Conservation (phyloP, 306 rosid genomes). For the Corylus avellana region DNA sequence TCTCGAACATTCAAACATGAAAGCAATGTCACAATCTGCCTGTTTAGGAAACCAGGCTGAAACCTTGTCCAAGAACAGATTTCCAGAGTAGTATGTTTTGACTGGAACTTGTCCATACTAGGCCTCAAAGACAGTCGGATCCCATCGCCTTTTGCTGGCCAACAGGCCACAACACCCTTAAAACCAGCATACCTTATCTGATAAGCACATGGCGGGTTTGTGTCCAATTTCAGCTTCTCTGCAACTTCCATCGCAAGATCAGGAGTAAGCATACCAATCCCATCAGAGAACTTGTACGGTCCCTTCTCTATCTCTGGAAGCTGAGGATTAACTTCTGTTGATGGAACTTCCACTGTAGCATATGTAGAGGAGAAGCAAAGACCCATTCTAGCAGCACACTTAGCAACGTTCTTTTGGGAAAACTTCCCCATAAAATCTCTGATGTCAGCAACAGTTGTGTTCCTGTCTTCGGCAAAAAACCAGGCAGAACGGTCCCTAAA, state of each 20-base stretch:
- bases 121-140: constrained; percentile 61
- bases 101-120: constrained; percentile 72
- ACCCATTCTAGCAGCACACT: constrained; percentile 94
- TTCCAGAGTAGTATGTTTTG: constrained; percentile 61
- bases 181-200: constrained; percentile 89
- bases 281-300: constrained; percentile 68
- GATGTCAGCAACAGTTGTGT: constrained; percentile 27
- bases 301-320: constrained; percentile 65
- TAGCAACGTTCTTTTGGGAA: constrained; percentile 53
- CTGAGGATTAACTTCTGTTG: constrained; percentile 36
- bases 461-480: constrained; percentile 65
- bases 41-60: constrained; percentile 85
- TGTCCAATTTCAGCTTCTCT: constrained; percentile 61
- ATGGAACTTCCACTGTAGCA: constrained; percentile 75
- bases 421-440: constrained; percentile 77
- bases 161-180: constrained; percentile 85
- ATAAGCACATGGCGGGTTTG: constrained; percentile 65
- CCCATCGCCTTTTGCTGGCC: constrained; percentile 69
- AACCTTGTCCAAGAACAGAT: constrained; percentile 89
- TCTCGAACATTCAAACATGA: constrained; percentile 63
- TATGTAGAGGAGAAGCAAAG: constrained; percentile 89
- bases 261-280: constrained; percentile 77
- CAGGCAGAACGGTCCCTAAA: constrained; percentile 87
- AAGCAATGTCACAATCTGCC: constrained; percentile 80
- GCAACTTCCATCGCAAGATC: constrained; percentile 85